These are phyloP conservation scores for Taxillus chinensis DNA, from an alignment of 164 flowering plant genomes.

Conservation along the genomic window DNA sequence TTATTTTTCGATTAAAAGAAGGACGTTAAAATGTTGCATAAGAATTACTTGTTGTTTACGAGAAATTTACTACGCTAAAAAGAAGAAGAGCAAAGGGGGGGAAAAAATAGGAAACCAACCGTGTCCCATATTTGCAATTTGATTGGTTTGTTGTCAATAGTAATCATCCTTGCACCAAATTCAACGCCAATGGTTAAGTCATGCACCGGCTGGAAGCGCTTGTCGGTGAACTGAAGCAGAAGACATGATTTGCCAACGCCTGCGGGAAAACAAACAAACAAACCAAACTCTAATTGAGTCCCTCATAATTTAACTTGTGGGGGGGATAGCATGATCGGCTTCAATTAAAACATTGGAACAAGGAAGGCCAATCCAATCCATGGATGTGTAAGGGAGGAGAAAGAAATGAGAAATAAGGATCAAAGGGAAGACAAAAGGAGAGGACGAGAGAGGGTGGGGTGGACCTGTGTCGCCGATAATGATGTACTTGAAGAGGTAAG, in stretches of 20 bases:
- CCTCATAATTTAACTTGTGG: no score
- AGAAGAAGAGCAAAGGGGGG: not conserved
- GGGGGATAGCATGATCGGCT: no score
- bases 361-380: no score
- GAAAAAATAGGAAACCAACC: slow-evolving; percentile 21
- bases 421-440: not conserved
- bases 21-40: no score
- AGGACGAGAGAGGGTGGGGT: not conserved
- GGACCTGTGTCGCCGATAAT: slow-evolving; percentile 70
- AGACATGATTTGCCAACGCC: slow-evolving; percentile 84
- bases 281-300: no score
- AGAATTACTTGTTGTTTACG: not conserved
- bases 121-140: slow-evolving; percentile 79
- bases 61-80: not conserved
- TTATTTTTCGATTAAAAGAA: no score
- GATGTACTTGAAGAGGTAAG: slow-evolving; percentile 73
- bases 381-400: no score
- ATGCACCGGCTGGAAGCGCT: slow-evolving; percentile 76
- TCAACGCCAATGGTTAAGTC: slow-evolving; percentile 79
- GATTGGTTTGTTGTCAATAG: slow-evolving; percentile 63
- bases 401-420: no score
- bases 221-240: slow-evolving; percentile 74
- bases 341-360: no score
- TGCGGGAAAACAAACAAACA: slow-evolving; percentile 4
- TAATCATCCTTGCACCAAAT: slow-evolving; percentile 79